A percentile compares a stretch with the other conserved stretches of the same genome.
phyloP scores from a whole-genome alignment of 495 filamentous ascomycete genomes.

The Trichoderma virens region DNA sequence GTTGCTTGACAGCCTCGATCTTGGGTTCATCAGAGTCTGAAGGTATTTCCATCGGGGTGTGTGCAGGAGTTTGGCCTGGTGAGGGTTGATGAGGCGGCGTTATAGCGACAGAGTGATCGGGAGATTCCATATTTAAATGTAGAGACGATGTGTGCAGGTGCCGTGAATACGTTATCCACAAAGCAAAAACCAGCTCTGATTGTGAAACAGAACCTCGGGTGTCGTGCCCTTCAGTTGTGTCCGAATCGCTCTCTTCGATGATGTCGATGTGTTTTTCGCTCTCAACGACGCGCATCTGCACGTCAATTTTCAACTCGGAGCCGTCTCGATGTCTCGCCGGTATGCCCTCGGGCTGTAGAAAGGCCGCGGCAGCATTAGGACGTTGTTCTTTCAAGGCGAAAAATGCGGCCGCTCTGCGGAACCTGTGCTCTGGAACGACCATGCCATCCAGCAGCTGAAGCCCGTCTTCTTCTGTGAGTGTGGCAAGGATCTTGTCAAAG shows the following conservation, averaged over 20 bases:
- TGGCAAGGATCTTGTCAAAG: slow-evolving; percentile 73
- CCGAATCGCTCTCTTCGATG: slow-evolving; percentile 39
- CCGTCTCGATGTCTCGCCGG: slow-evolving; percentile 85
- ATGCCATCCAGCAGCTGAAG: slow-evolving; percentile 83
- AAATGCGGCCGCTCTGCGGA: slow-evolving; percentile 78
- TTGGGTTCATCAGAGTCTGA: slow-evolving; percentile 38
- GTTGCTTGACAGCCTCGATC: slow-evolving; percentile 19
- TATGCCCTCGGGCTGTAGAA: slow-evolving; percentile 73
- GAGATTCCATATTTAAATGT: slow-evolving; percentile 48
- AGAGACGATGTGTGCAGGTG: slow-evolving; percentile 70
- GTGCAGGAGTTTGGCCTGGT: slow-evolving; percentile 58
- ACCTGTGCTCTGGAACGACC: slow-evolving; percentile 92
- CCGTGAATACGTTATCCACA: slow-evolving; percentile 95
- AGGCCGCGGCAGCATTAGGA: slow-evolving; percentile 63
- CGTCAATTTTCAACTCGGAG: slow-evolving; percentile 81
- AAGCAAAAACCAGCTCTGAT: slow-evolving; percentile 81
- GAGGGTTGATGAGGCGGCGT: slow-evolving; percentile 69
- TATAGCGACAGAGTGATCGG: slow-evolving; percentile 48
- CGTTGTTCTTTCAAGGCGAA: slow-evolving; percentile 75
- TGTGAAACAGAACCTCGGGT: slow-evolving; percentile 21
- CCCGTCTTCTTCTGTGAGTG: slow-evolving; percentile 80
- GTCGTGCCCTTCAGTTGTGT: slow-evolving; percentile 24
- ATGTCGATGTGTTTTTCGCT: slow-evolving; percentile 54
- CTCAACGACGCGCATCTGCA: slow-evolving; percentile 92
- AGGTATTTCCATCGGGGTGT: slow-evolving; percentile 43